Percentiles rank a stretch among this genome's conserved stretches.
Evolutionary conservation across 352 stramenopile genomes (phyloP).

Genomic region (Phytophthora pistaciae): DNA sequence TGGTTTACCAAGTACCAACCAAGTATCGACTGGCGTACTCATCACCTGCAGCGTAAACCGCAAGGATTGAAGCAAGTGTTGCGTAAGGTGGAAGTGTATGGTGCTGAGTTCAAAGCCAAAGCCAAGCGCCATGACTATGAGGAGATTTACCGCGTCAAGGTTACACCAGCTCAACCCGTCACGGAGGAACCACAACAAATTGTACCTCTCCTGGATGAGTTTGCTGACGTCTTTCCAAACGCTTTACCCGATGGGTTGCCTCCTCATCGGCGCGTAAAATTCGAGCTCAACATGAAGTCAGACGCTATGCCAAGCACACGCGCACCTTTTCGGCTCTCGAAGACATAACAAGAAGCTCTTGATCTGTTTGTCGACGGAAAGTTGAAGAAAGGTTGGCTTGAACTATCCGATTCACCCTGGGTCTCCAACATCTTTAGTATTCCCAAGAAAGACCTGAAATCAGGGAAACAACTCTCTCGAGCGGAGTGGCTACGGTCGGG

Average conservation of each 20-base stretch:
- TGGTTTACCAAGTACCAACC: too few relatives aligned
- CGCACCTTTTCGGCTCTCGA: constrained; percentile 20
- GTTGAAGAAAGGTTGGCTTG: constrained; percentile 30
- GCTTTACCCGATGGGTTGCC: constrained; percentile 18
- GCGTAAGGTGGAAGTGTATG: too few relatives aligned
- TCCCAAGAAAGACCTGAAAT: constrained; percentile 26
- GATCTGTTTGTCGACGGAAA: constrained; percentile 19
- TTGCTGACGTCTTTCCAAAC: constrained; percentile 23
- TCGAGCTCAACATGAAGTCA: constrained; percentile 34
- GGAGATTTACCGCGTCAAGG: neutral
- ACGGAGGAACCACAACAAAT: neutral
- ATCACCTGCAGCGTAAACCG: too few relatives aligned
- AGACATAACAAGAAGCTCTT: constrained; percentile 17
- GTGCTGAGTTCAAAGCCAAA: neutral
- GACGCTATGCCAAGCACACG: constrained; percentile 17
- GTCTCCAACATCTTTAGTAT: constrained; percentile 38
- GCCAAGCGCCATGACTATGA: neutral
- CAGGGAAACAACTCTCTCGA: constrained; percentile 14
- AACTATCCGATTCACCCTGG: constrained; percentile 34
- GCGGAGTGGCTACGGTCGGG: constrained; percentile 23
- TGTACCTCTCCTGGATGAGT: constrained; percentile 4
- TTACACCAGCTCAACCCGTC: neutral
- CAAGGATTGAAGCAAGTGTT: too few relatives aligned
- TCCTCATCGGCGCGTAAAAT: constrained; percentile 17
- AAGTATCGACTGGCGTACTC: too few relatives aligned